These are phyloP conservation scores for Ambrosiella beaveri DNA, from an alignment of 2,329 filamentous ascomycete genomes.

Conservation along the genomic window DNA sequence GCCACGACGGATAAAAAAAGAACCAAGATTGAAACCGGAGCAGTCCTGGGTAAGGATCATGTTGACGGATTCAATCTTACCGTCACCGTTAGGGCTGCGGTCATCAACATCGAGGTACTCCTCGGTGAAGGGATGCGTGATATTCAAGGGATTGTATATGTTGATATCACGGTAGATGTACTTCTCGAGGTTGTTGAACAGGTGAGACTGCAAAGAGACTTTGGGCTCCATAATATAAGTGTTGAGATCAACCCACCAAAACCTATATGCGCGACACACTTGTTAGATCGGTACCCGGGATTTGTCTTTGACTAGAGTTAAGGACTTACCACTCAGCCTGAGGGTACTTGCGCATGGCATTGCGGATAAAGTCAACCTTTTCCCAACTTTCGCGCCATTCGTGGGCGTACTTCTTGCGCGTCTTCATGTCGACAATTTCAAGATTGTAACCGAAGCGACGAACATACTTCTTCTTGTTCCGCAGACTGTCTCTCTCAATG, in stretches of 20 bases:
- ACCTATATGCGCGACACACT: constrained; percentile 37
- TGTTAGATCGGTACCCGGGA: not conserved
- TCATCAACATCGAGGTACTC: constrained; percentile 61
- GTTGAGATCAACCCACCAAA: constrained; percentile 98
- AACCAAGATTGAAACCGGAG: constrained; percentile 87
- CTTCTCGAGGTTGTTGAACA: constrained; percentile 63
- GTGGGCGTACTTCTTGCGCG: constrained; percentile 94
- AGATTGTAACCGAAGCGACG: constrained; percentile 84
- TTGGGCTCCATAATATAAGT: constrained; percentile 96
- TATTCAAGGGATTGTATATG: constrained; percentile 85
- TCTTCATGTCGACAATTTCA: constrained; percentile 96
- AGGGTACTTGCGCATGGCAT: constrained; percentile 81
- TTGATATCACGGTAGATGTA: constrained; percentile 92
- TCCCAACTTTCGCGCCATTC: constrained; percentile 99
- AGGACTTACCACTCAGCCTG: constrained; percentile 75
- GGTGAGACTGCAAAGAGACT: constrained; percentile 74
- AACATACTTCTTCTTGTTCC: constrained; percentile 84
- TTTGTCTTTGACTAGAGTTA: not conserved
- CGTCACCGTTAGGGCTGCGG: constrained; percentile 59
- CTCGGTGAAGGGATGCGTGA: constrained; percentile 62
- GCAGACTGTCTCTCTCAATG: constrained; percentile 86
- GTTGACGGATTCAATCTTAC: constrained; percentile 61
- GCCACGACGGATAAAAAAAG: constrained; percentile 77
- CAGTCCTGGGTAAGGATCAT: constrained; percentile 86
- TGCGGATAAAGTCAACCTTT: constrained; percentile 86